phyloP scores from a whole-genome alignment of 2,329 filamentous ascomycete species.

The Ampelomyces quisqualis region DNA sequence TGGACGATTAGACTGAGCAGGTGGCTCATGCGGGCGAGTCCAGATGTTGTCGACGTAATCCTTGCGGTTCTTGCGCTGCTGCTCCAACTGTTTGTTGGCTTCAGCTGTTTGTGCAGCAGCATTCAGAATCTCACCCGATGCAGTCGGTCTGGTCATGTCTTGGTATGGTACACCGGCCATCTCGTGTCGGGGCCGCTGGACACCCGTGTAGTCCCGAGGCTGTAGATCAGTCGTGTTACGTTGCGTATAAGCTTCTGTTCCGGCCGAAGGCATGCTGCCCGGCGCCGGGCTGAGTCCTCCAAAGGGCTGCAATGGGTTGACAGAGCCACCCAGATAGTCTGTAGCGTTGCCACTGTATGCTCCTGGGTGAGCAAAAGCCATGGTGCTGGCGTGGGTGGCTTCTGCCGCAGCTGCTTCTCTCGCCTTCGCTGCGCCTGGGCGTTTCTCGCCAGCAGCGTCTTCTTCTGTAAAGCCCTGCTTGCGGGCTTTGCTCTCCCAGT shows the following conservation, averaged over 20 bases:
- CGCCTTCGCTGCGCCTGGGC: slow-evolving; percentile 86
- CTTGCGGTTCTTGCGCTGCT: slow-evolving; percentile 74
- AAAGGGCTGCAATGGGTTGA: slow-evolving; percentile 47
- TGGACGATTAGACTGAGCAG: slow-evolving; percentile 53
- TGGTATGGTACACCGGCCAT: slow-evolving; percentile 80
- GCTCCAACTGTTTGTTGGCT: slow-evolving; percentile 81
- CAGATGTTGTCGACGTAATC: slow-evolving; percentile 81
- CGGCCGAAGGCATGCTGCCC: slow-evolving; percentile 72
- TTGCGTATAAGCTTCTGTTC: slow-evolving; percentile 64
- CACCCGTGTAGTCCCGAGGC: slow-evolving; percentile 77
- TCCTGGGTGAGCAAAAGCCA: slow-evolving; percentile 35
- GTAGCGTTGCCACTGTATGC: slow-evolving; percentile 37
- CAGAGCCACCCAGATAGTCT: slow-evolving; percentile 33
- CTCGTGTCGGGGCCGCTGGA: slow-evolving; percentile 85
- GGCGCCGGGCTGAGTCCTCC: slow-evolving; percentile 64
- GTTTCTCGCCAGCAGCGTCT: slow-evolving; percentile 91
- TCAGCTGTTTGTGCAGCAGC: slow-evolving; percentile 88
- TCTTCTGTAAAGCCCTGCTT: slow-evolving; percentile 99
- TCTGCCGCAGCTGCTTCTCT: slow-evolving; percentile 76
- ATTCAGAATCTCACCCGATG: slow-evolving; percentile 75
- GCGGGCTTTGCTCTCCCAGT: slow-evolving; percentile 95
- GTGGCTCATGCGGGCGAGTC: slow-evolving; percentile 78
- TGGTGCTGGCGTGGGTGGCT: slow-evolving; percentile 56
- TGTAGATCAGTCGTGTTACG: slow-evolving; percentile 74
- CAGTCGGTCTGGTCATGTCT: slow-evolving; percentile 76